Percentiles rank a stretch among this genome's conserved stretches.
phyloP scores from a whole-genome alignment of 2,329 filamentous ascomycete species.

The Trichoderma brevicompactum region DNA sequence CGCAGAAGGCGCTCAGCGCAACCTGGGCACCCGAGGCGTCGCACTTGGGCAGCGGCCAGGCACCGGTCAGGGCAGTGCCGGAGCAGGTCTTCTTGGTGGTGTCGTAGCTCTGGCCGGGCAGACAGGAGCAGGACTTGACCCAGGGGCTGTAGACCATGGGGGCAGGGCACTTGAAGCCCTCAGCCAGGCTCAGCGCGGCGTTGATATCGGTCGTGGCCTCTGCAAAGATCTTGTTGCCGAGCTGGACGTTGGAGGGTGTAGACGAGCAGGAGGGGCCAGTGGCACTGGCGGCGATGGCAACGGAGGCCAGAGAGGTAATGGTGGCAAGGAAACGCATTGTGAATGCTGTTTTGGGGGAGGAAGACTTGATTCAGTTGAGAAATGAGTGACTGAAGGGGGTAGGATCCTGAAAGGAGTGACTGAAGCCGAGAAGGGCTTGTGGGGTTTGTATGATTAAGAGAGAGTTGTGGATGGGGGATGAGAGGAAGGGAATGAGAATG shows the following conservation, averaged over 20 bases:
- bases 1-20: slow-evolving; percentile 42
- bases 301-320: slow-evolving; percentile 36
- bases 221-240: slow-evolving; percentile 33
- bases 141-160: slow-evolving; percentile 46
- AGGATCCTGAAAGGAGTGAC: slow-evolving; percentile 2
- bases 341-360: slow-evolving; percentile 12
- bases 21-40: slow-evolving; percentile 37
- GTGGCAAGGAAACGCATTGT: slow-evolving; percentile 42
- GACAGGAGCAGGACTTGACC: slow-evolving; percentile 50
- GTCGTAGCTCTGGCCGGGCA: slow-evolving; percentile 48
- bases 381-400: slow-evolving; percentile 7
- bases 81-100: slow-evolving; percentile 36
- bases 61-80: slow-evolving; percentile 37
- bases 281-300: slow-evolving; percentile 34
- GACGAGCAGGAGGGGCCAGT: slow-evolving; percentile 29
- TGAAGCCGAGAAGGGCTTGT: background rate
- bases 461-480: slow-evolving; percentile 11
- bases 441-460: background rate
- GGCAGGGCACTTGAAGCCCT: slow-evolving; percentile 41
- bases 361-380: background rate
- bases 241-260: slow-evolving; percentile 20
- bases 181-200: slow-evolving; percentile 18
- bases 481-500: background rate
- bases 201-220: slow-evolving; percentile 1
- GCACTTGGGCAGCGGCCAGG: slow-evolving; percentile 42